Conservation (phyloP, 2,329 filamentous ascomycete genomes). For the Hypoxylon sp. region DNA sequence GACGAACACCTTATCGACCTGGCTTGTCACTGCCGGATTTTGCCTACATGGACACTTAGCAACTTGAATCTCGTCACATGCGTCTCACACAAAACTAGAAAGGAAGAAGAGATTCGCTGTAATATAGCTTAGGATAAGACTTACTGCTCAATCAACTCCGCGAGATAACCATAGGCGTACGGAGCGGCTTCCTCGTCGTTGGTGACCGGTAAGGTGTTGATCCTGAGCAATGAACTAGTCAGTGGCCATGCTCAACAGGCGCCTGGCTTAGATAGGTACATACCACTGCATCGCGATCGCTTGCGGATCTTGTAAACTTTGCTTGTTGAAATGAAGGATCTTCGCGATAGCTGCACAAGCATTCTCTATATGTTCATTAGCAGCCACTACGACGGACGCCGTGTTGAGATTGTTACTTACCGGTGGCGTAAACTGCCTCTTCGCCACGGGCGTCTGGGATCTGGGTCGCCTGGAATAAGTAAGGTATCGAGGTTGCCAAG, state of each 20-base stretch:
- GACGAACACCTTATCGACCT: slow-evolving; percentile 85
- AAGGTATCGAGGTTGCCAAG: slow-evolving; percentile 80
- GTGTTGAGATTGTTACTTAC: slow-evolving; percentile 38
- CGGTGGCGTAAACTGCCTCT: slow-evolving; percentile 93
- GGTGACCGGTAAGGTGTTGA: slow-evolving; percentile 88
- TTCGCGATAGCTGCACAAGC: slow-evolving; percentile 97
- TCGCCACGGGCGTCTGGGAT: slow-evolving; percentile 86
- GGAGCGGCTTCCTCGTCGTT: slow-evolving; percentile 98
- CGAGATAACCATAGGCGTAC: slow-evolving; percentile 92
- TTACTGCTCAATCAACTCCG: slow-evolving; percentile 94
- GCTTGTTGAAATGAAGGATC: slow-evolving; percentile 89
- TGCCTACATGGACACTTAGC: slow-evolving; percentile 67
- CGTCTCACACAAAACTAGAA: neutral
- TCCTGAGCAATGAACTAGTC: slow-evolving; percentile 55
- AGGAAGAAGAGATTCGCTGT: neutral
- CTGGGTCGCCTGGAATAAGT: slow-evolving; percentile 86
- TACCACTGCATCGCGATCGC: slow-evolving; percentile 80
- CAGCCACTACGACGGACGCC: neutral
- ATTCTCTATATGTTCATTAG: slow-evolving; percentile 71
- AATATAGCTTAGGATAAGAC: slow-evolving; percentile 55
- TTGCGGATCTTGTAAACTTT: slow-evolving; percentile 80
- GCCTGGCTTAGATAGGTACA: neutral
- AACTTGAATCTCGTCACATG: neutral
- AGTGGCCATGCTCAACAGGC: slow-evolving; percentile 1
- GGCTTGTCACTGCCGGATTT: slow-evolving; percentile 82